A percentile compares a stretch with the other conserved stretches of the same genome.
Conservation (phyloP, 108 stramenopile species). For the Skeletonema menzelii region DNA sequence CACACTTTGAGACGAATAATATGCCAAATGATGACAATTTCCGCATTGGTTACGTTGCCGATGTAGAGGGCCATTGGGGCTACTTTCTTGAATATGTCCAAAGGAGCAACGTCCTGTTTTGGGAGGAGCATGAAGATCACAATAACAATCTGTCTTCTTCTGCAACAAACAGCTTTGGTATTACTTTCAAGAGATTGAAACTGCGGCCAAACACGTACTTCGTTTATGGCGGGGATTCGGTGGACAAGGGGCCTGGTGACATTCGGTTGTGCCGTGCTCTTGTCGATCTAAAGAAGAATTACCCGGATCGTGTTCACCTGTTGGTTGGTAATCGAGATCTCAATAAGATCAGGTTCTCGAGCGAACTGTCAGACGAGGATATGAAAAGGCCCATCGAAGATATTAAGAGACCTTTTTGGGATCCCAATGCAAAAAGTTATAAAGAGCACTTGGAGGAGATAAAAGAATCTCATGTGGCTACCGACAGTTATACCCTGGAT, state of each 20-base stretch:
- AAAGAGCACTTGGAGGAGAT: conserved; percentile 41
- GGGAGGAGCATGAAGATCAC: conserved; percentile 18
- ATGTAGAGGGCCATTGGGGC: conserved; percentile 61
- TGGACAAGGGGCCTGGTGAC: conserved; percentile 77
- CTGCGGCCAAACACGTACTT: conserved; percentile 50
- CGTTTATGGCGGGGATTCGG: conserved; percentile 72
- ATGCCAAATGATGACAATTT: conserved; percentile 6
- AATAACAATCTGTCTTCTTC: neutral
- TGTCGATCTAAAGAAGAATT: conserved; percentile 54
- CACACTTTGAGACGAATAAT: neutral
- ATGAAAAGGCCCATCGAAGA: conserved; percentile 33
- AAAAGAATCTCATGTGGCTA: neutral
- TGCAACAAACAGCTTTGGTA: neutral
- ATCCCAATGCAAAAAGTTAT: conserved; percentile 42
- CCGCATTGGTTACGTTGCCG: conserved; percentile 54
- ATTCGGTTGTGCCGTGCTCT: conserved; percentile 60
- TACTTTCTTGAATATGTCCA: conserved; percentile 57
- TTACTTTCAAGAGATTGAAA: conserved; percentile 21
- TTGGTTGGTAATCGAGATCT: conserved; percentile 82
- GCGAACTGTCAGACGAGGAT: conserved; percentile 52
- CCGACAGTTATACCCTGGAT: conserved; percentile 6
- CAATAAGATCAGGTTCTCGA: conserved; percentile 67
- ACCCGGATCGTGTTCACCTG: conserved; percentile 61
- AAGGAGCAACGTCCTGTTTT: conserved; percentile 43
- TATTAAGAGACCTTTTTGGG: conserved; percentile 64